A percentile compares a stretch with the other conserved stretches of the same genome.
These are phyloP conservation scores for Psilocybe mexicana DNA, from an alignment of 1,284 basidiomycete genomes.

Conservation along the genomic window DNA sequence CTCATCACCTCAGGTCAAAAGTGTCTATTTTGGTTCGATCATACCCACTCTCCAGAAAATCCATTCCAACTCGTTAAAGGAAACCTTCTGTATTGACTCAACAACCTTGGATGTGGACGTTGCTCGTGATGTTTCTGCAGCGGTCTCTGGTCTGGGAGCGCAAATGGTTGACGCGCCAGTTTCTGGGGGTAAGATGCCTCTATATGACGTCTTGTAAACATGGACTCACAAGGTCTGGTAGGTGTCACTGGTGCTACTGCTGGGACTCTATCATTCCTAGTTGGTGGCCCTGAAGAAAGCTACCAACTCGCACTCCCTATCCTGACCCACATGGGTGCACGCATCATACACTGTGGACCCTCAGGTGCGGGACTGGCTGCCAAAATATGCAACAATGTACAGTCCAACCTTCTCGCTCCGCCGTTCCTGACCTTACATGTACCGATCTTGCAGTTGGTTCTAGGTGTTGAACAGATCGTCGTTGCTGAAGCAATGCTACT, in stretches of 20 bases:
- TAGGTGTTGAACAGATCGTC: constrained; percentile 78
- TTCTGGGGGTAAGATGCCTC: constrained; percentile 67
- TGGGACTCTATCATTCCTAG: constrained; percentile 86
- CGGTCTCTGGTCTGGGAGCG: constrained; percentile 60
- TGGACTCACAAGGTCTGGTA: constrained; percentile 28
- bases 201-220: background rate
- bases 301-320: constrained; percentile 65
- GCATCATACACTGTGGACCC: constrained; percentile 84
- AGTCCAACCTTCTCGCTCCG: constrained; percentile 1
- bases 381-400: constrained; percentile 84
- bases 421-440: background rate
- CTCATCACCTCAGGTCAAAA: constrained; percentile 78
- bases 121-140: constrained; percentile 61
- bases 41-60: constrained; percentile 56
- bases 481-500: constrained; percentile 86
- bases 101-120: constrained; percentile 83
- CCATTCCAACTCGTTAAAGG: constrained; percentile 36
- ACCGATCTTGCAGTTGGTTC: constrained; percentile 47
- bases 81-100: constrained; percentile 81
- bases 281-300: constrained; percentile 69
- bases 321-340: constrained; percentile 76
- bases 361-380: constrained; percentile 84
- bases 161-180: constrained; percentile 90
- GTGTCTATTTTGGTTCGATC: constrained; percentile 71
- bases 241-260: constrained; percentile 84